Base-by-base conservation (phyloP, 2,329 filamentous ascomycete species). In the Penicillium sp. region DNA sequence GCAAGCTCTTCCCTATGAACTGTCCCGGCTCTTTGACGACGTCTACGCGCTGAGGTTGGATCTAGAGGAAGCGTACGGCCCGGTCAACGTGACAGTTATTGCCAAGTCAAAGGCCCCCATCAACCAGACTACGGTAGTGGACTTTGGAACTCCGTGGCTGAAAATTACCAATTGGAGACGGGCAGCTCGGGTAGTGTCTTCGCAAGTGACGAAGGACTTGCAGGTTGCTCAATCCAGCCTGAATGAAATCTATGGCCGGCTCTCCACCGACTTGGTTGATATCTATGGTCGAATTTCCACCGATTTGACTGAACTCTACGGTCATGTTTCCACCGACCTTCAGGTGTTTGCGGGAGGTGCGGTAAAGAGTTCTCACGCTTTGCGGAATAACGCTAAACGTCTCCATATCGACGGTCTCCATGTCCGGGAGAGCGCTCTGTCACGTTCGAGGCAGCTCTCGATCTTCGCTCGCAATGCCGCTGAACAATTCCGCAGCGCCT, bases 31-130 rank as follows among this genome's bases (percentile, higher is more conserved):
- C 7, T 77, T 80, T 49, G 75, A 78, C 29, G 78, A 78, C 7
- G 75, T 79, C 6, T 81, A 81, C 54, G 72, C 75, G 12, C 65
- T 81, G 32, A 72, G 73, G 25, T 62, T 81, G 13, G 72, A 77
- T 43, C 69, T 72, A 38, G 72, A 75, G 49, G 74, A 80, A 58
- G 72, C 76, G 8, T 70, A 75, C 46, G 75, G 78, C 3, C 54
- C 66, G 20, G 67, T 81, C 53, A 75, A 78, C 50, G 69, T 81
- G 32, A 75, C 71, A 28, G 71, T 81, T 41, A 66, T 63, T 31
- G 67, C 69, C 42, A 63, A 59, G 45, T 65, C 71, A 13, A 72
- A 63, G 52, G 63, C 65, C 4, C 58, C 58, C 24, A 47, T 69
- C 18, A 63, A 67, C 8, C 66, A 71, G 53, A 67, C 68, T 40